Evolutionary conservation across 495 filamentous ascomycete genomes (phyloP).

Genomic region (Eremomyces bilateralis): DNA sequence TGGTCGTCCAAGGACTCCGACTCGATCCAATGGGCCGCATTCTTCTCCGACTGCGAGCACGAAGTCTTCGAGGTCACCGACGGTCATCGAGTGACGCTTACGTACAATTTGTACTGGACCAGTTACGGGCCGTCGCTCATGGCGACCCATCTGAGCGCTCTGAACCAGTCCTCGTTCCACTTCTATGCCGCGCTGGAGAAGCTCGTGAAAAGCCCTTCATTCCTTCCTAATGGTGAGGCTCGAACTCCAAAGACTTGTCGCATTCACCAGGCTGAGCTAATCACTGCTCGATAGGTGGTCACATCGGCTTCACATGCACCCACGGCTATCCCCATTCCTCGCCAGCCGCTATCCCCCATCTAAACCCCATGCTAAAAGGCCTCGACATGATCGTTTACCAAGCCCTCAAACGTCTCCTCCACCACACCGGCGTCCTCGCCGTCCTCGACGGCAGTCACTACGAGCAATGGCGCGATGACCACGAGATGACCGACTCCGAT

Average conservation of each 20-base stretch:
- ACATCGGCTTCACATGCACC: conserved; percentile 5
- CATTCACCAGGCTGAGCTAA: background rate
- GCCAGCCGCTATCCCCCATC: background rate
- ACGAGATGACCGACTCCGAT: background rate
- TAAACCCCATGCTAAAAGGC: conserved; percentile 5
- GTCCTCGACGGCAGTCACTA: background rate
- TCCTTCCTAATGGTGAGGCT: conserved; percentile 3
- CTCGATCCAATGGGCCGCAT: conserved; percentile 33
- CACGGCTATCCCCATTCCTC: conserved; percentile 8
- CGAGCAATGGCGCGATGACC: background rate
- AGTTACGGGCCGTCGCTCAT: conserved; percentile 12
- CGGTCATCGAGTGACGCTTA: conserved; percentile 33
- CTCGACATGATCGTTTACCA: conserved; percentile 7
- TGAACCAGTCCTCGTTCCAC: background rate
- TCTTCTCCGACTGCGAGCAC: conserved; percentile 40
- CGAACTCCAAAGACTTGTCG: background rate
- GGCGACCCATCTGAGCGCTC: background rate
- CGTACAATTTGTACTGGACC: conserved; percentile 42
- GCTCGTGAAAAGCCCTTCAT: background rate
- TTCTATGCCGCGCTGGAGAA: conserved; percentile 4
- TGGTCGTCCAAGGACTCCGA: conserved; percentile 15
- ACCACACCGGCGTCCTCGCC: background rate
- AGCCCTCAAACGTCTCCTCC: conserved; percentile 2
- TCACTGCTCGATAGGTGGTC: conserved; percentile 2
- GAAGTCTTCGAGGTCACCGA: conserved; percentile 31